Conservation (phyloP, 2,329 filamentous ascomycete species). For the Arthrobotrys musiformis region DNA sequence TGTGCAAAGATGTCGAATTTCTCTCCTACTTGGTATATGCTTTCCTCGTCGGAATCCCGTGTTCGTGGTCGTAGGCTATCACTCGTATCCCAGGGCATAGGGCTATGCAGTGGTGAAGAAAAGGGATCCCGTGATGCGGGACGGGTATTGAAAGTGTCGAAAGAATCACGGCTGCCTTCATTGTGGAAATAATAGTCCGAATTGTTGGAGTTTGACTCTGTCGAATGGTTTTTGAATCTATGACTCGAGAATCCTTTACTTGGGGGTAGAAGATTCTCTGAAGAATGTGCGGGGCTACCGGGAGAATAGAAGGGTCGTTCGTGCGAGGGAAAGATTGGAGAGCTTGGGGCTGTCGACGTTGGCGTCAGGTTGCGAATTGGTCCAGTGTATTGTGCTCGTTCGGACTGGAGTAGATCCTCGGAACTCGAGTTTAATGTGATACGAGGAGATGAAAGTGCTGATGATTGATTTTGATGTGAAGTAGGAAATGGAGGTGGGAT, state of each 20-base stretch:
- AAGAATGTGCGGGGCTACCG: conserved; percentile 1
- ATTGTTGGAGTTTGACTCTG: conserved; percentile 36
- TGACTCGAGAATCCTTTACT: conserved; percentile 32
- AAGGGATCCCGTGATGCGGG: conserved; percentile 40
- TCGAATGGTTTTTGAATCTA: conserved; percentile 34
- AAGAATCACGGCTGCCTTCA: conserved; percentile 39
- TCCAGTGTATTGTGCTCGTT: conserved; percentile 43
- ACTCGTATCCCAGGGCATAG: conserved; percentile 34
- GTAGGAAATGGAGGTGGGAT: conserved; percentile 46
- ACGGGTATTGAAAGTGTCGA: conserved; percentile 31
- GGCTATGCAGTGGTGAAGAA: conserved; percentile 42
- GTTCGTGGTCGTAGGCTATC: conserved; percentile 67
- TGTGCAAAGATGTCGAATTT: conserved; percentile 76
- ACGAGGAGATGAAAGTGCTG: conserved; percentile 34
- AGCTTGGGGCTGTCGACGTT: conserved; percentile 38
- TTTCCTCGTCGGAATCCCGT: conserved; percentile 68
- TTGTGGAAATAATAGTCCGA: conserved; percentile 42
- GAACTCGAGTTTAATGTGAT: conserved; percentile 52
- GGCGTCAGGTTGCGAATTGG: conserved; percentile 51
- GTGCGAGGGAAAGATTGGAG: conserved; percentile 31
- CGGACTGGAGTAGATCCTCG: conserved; percentile 32
- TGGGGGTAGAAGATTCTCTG: conserved; percentile 41
- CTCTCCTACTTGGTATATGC: conserved; percentile 77
- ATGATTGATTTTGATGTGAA: conserved; percentile 29
- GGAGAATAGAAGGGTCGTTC: conserved; percentile 29